phyloP scores from a whole-genome alignment of 441 rosid species.

The Populus trichocarpa region DNA sequence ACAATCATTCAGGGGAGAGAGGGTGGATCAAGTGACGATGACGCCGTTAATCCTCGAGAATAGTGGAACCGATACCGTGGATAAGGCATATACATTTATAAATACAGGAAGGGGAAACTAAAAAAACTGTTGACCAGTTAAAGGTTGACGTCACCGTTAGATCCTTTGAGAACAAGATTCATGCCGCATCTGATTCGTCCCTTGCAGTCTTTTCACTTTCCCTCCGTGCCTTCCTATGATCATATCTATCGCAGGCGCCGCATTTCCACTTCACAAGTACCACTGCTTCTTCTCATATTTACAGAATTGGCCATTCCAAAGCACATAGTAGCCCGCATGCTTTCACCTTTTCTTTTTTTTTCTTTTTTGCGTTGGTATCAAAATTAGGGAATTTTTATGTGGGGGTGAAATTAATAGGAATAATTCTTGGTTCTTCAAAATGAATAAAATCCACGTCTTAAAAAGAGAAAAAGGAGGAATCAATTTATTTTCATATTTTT shows the following conservation, averaged over 20 bases:
- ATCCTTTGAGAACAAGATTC: slow-evolving; percentile 31
- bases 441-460: neutral
- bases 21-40: neutral
- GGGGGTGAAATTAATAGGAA: neutral
- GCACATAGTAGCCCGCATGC: neutral
- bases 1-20: too few relatives aligned
- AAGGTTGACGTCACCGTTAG: slow-evolving; percentile 30
- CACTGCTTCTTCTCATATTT: neutral
- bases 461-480: too few relatives aligned
- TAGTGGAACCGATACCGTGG: slow-evolving; percentile 17
- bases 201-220: neutral
- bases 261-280: slow-evolving; percentile 10
- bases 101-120: neutral
- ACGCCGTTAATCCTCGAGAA: slow-evolving; percentile 24
- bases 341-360: too few relatives aligned
- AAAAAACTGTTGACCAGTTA: neutral
- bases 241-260: slow-evolving; percentile 24
- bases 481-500: too few relatives aligned
- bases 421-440: neutral
- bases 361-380: neutral
- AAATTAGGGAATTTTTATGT: neutral
- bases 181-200: slow-evolving; percentile 29
- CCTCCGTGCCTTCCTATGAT: neutral
- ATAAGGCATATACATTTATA: neutral
- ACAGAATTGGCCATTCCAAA: neutral